Evolutionary conservation across 1,284 basidiomycete genomes (phyloP), one percentile per base, ranked within the genome.

Genomic region (Melampsora abietis-canadensis): DNA sequence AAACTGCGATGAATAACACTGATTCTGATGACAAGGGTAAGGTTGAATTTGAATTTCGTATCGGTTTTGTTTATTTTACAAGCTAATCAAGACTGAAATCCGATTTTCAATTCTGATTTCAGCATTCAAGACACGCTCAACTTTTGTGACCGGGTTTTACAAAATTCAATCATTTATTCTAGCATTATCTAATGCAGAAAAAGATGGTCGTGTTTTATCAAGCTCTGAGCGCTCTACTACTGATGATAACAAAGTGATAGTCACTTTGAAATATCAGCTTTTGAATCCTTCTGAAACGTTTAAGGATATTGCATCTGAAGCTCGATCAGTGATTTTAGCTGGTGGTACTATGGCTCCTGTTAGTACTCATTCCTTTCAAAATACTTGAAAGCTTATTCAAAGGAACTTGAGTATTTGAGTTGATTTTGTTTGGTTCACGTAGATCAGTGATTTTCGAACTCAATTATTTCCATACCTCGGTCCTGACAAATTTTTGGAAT

Each of bases 261-360:
- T 91, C 0, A 87, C 89, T 76, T 84, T 98, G 70, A 93, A 91
- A 79, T 98, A 97, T 80, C 91, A 97, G 78, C 88, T 95, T 46
- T 86, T 98, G n/a, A 96, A 98, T 79, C 94, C 95, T 0, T 87
- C 92, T 0, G 90, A 92, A 19, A 86, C 89, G 75, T 98, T 98
- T 81, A 84, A 85, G 68, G 89, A 92, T 44, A 86, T 98, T 1
- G 87, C 93, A 0, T 87, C 92, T 30, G 84, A 86, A 63, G 92
- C 94, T 0, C 85, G 92, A 46, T 87, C 90, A 0, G 88, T 98
- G 8, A 84, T 98, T 30, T 84, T 98, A 17, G 94, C 94, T 0
- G 95, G 95, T 10, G 95, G 95, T 1, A 98, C 95, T 0, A 98
- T 98, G 95, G 93, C 92, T 51, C 95, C 95, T 8, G 92, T 94